These are phyloP conservation scores for Candida maesae DNA, from an alignment of 805 yeast genomes.

Conservation along the genomic window DNA sequence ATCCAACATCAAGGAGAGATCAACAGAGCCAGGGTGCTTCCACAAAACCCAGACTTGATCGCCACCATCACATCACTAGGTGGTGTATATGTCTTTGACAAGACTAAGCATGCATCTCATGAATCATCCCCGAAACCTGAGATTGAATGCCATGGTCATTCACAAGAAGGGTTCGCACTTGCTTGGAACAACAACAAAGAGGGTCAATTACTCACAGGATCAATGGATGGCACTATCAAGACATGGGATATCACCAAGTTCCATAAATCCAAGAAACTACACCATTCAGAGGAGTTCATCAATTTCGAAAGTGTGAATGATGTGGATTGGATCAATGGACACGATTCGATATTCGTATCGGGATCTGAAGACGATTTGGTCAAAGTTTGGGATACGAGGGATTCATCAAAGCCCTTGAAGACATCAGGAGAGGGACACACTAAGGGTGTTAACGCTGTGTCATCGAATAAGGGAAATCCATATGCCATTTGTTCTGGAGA, in stretches of 20 bases:
- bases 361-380: slow-evolving; percentile 63
- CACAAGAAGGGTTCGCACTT: slow-evolving; percentile 62
- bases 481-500: slow-evolving; percentile 67
- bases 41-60: slow-evolving; percentile 81
- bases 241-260: slow-evolving; percentile 63
- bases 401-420: slow-evolving; percentile 10
- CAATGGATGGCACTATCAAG: slow-evolving; percentile 59
- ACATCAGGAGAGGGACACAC: slow-evolving; percentile 14
- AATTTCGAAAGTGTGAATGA: slow-evolving; percentile 62
- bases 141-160: slow-evolving; percentile 40
- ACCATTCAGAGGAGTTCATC: slow-evolving; percentile 13
- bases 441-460: slow-evolving; percentile 52
- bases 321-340: slow-evolving; percentile 62
- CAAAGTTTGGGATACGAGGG: slow-evolving; percentile 53
- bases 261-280: slow-evolving; percentile 20
- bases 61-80: slow-evolving; percentile 72
- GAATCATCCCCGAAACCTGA: slow-evolving; percentile 46
- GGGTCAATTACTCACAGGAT: slow-evolving; percentile 57
- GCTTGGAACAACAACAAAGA: slow-evolving; percentile 68
- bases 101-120: slow-evolving; percentile 71
- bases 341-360: slow-evolving; percentile 55
- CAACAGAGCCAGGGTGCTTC: slow-evolving; percentile 69
- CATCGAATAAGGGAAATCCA: slow-evolving; percentile 55
- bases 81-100: slow-evolving; percentile 62
- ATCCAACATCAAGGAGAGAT: slow-evolving; percentile 71